A percentile compares a stretch with the other conserved stretches of the same genome.
Conservation (phyloP, 345 rosid genomes). For the Gossypium arboreum region DNA sequence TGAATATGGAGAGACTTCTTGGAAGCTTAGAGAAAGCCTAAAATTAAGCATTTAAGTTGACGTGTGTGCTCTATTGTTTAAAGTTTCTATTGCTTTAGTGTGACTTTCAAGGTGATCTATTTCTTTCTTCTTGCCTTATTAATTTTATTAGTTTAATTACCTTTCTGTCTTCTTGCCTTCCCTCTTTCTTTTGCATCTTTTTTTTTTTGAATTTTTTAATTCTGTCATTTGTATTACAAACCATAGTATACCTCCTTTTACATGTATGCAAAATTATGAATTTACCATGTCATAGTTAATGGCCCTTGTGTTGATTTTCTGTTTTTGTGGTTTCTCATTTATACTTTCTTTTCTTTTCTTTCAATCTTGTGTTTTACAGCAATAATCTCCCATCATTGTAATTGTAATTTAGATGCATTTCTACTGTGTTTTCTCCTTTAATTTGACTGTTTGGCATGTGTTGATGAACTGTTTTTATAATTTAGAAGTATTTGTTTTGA, state of each 20-base stretch:
- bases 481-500: neutral
- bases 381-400: neutral
- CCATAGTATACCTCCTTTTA: neutral
- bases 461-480: neutral
- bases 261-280: neutral
- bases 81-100: slow-evolving; percentile 1
- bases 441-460: neutral
- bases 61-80: neutral
- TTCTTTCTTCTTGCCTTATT: neutral
- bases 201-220: neutral
- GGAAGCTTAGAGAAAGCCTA: neutral
- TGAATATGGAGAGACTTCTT: neutral
- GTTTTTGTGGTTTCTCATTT: neutral
- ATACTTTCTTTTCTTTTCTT: slow-evolving; percentile 1
- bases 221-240: neutral
- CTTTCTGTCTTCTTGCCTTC: neutral
- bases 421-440: neutral
- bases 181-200: neutral
- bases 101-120: neutral
- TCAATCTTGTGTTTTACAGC: neutral
- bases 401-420: neutral
- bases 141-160: neutral
- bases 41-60: neutral
- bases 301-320: neutral
- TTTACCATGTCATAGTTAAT: neutral